These are phyloP conservation scores for Coemansia sp. DNA, from an alignment of 192 early-diverging fungal species.

Conservation along the genomic window DNA sequence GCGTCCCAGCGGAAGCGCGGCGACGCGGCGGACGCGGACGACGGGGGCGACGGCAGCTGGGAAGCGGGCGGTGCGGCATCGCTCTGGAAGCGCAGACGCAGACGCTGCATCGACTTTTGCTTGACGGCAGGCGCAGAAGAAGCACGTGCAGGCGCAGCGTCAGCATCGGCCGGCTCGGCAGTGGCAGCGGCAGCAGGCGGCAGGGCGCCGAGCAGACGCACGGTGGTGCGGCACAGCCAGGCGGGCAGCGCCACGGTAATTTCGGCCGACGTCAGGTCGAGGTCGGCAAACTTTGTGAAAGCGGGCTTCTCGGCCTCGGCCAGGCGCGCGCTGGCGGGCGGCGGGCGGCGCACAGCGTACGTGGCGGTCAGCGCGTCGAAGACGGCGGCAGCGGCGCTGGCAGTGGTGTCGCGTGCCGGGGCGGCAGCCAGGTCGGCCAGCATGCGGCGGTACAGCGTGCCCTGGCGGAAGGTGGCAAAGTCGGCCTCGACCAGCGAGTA, in stretches of 20 bases:
- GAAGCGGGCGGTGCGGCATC: conserved; percentile 8
- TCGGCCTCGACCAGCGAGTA: conserved; percentile 42
- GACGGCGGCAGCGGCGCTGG: conserved; percentile 34
- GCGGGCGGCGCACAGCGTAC: conserved; percentile 22
- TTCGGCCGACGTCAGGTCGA: conserved; percentile 44
- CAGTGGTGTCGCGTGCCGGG: conserved; percentile 6
- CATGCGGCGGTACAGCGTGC: conserved; percentile 38
- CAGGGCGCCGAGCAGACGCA: conserved; percentile 33
- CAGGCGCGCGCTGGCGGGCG: conserved; percentile 30
- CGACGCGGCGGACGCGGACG: no score
- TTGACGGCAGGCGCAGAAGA: no score
- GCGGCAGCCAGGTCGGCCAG: conserved; percentile 36
- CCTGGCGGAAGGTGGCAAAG: conserved; percentile 43
- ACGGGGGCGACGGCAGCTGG: conserved; percentile 2
- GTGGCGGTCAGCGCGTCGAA: conserved; percentile 31
- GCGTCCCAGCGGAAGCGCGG: conserved; percentile 39
- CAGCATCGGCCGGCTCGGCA: conserved; percentile 13
- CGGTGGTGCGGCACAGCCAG: conserved; percentile 48
- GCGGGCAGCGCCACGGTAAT: conserved; percentile 33
- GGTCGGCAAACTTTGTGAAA: conserved; percentile 47
- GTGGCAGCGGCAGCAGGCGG: conserved; percentile 17
- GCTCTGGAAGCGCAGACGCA: conserved; percentile 33
- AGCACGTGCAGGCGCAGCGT: no score
- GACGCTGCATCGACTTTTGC: conserved; percentile 41
- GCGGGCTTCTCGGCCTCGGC: conserved; percentile 33